Conservation (phyloP, 208 protist genomes). For the Borovskyia barvae region DNA sequence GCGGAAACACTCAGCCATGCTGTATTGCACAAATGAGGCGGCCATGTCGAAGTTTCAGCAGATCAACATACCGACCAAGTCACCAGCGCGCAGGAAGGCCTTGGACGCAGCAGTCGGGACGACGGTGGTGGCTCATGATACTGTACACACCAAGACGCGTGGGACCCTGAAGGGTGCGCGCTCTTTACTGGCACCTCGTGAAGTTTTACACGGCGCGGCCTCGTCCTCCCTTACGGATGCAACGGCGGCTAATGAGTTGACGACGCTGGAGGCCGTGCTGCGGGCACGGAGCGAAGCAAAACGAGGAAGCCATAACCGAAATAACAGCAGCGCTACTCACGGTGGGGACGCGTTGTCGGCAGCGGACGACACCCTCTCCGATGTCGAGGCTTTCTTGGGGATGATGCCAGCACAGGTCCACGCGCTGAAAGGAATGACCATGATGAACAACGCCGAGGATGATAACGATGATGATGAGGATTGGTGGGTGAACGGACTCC, state of each 20-base stretch:
- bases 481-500: constrained; percentile 13
- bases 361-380: constrained; percentile 19
- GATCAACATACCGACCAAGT: constrained; percentile 11
- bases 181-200: neutral
- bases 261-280: constrained; percentile 16
- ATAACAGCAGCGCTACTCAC: neutral
- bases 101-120: neutral
- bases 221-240: neutral
- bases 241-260: neutral
- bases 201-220: neutral
- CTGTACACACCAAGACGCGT: constrained; percentile 13
- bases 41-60: constrained; percentile 9
- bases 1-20: neutral
- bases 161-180: neutral
- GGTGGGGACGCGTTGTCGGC: neutral
- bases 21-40: constrained; percentile 13
- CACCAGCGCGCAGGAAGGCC: neutral
- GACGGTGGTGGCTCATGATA: constrained; percentile 11
- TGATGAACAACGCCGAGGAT: neutral
- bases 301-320: neutral
- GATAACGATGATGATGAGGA: constrained; percentile 3
- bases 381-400: constrained; percentile 25
- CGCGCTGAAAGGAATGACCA: neutral
- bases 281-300: constrained; percentile 2
- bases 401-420: constrained; percentile 9